phyloP scores from a whole-genome alignment of 1,284 basidiomycete species.

The Gymnopus androsaceus region DNA sequence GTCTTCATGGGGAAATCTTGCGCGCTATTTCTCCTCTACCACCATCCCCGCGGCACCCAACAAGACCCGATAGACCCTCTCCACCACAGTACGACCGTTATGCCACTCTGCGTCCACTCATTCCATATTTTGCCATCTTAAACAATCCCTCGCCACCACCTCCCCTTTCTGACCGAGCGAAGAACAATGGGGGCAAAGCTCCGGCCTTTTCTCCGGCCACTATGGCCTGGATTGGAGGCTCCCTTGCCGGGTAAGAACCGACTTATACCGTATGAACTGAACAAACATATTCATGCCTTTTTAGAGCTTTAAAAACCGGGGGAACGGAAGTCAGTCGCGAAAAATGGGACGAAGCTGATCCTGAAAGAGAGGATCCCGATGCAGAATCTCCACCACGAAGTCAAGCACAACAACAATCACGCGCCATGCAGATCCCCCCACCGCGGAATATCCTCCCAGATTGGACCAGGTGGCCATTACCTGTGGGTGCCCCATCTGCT shows the following conservation, averaged over 20 bases:
- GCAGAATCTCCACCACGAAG: slow-evolving; percentile 31
- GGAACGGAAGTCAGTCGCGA: slow-evolving; percentile 81
- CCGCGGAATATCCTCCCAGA: slow-evolving; percentile 64
- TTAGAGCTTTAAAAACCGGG: slow-evolving; percentile 75
- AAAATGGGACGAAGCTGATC: slow-evolving; percentile 78
- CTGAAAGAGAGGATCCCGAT: slow-evolving; percentile 42
- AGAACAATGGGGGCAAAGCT: slow-evolving; percentile 72
- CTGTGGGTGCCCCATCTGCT: slow-evolving; percentile 61
- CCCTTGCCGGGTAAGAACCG: slow-evolving; percentile 77
- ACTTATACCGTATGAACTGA: slow-evolving; percentile 1
- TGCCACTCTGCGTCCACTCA: slow-evolving; percentile 66
- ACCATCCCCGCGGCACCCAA: slow-evolving; percentile 33
- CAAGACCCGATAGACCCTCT: slow-evolving; percentile 39
- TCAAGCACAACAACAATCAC: slow-evolving; percentile 16
- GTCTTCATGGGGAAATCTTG: slow-evolving; percentile 77
- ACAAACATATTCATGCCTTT: slow-evolving; percentile 7
- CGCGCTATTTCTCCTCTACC: slow-evolving; percentile 55
- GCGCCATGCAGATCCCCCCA: slow-evolving; percentile 32
- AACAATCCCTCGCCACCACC: slow-evolving; percentile 73
- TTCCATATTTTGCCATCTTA: slow-evolving; percentile 74
- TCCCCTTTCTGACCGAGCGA: slow-evolving; percentile 44
- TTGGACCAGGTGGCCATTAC: slow-evolving; percentile 72
- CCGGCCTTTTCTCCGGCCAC: slow-evolving; percentile 82
- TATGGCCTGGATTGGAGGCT: slow-evolving; percentile 92
- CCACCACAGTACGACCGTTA: slow-evolving; percentile 71